Percentiles rank a stretch among this genome's conserved stretches.
phyloP scores from a whole-genome alignment of 345 rosid species.

The Melaleuca alternifolia region DNA sequence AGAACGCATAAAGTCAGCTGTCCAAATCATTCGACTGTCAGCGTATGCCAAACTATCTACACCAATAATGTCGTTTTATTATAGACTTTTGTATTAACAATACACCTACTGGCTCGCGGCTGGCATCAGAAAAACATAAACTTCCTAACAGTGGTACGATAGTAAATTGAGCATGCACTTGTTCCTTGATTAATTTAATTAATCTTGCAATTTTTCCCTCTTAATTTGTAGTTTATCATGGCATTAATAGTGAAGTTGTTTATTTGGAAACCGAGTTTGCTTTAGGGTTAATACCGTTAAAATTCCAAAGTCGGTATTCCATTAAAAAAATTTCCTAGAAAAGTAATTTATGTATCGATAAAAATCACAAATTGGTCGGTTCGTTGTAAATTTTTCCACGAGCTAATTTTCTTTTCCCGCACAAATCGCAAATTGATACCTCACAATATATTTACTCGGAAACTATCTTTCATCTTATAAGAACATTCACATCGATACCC shows the following conservation, averaged over 20 bases:
- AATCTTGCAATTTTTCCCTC: background rate
- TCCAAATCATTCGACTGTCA: background rate
- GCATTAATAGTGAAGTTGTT: too few species aligned
- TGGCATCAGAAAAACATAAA: background rate
- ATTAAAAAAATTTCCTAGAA: background rate
- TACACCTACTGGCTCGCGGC: background rate
- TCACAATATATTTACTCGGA: background rate
- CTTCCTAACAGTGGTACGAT: background rate
- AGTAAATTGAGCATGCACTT: background rate
- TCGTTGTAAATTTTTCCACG: background rate
- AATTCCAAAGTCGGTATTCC: background rate
- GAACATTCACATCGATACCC: rapidly evolving
- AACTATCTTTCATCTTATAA: background rate
- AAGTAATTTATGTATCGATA: rapidly evolving
- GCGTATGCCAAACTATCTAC: background rate
- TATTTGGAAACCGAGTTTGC: too few species aligned
- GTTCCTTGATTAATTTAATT: background rate
- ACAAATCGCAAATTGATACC: background rate
- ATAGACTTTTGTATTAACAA: too few species aligned
- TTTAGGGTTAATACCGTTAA: background rate
- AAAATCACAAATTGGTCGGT: background rate
- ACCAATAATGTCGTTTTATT: background rate
- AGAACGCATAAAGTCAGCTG: background rate
- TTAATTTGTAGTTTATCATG: too few species aligned
- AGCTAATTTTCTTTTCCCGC: background rate